These are phyloP conservation scores for Zangia roseola DNA, from an alignment of 768 basidiomycete genomes.

Conservation along the genomic window DNA sequence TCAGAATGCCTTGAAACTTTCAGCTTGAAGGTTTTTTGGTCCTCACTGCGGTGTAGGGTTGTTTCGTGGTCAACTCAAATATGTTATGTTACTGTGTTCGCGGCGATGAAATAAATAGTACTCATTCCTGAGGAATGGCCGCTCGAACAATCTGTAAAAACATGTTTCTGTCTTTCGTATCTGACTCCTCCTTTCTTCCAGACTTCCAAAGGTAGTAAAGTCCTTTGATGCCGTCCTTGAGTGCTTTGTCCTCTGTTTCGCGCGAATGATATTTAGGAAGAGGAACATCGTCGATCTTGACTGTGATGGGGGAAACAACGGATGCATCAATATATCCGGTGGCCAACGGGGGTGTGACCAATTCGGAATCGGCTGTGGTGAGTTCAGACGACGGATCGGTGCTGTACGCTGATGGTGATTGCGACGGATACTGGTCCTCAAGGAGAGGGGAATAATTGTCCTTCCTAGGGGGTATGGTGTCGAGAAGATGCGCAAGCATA, in stretches of 20 bases:
- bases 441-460: constrained; percentile 11
- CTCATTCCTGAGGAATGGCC: constrained; percentile 23
- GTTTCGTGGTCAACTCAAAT: not conserved
- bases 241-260: constrained; percentile 36
- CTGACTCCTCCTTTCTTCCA: constrained; percentile 25
- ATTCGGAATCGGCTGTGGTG: constrained; percentile 22
- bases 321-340: constrained; percentile 9
- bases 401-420: constrained; percentile 6
- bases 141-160: constrained; percentile 37
- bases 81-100: not conserved
- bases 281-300: constrained; percentile 13
- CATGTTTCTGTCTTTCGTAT: constrained; percentile 22
- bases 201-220: constrained; percentile 61
- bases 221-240: constrained; percentile 53
- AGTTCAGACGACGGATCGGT: constrained; percentile 12
- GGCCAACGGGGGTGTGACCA: constrained; percentile 23
- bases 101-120: not conserved
- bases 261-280: not conserved
- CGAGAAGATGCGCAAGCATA: constrained; percentile 26
- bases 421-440: constrained; percentile 8
- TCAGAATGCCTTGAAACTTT: constrained; percentile 8
- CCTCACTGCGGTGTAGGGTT: not conserved
- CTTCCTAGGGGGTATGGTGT: constrained; percentile 23
- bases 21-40: not conserved
- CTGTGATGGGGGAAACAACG: constrained; percentile 12